Evolutionary conservation across 805 yeast genomes (phyloP).

Genomic region (Candida verbasci): DNA sequence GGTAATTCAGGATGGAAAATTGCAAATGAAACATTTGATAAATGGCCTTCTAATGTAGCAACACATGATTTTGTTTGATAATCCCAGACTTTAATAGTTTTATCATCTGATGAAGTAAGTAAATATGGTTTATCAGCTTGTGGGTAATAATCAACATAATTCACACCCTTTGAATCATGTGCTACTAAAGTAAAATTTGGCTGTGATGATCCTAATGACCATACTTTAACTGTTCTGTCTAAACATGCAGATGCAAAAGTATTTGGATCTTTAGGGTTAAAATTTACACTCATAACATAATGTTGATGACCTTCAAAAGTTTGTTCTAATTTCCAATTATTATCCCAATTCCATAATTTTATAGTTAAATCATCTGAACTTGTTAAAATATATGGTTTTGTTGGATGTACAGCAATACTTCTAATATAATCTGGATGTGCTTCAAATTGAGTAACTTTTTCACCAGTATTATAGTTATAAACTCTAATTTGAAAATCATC

Average conservation of each 20-base stretch:
- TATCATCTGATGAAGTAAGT: slow-evolving; percentile 87
- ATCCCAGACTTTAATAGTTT: slow-evolving; percentile 88
- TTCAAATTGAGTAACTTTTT: slow-evolving; percentile 90
- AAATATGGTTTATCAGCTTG: slow-evolving; percentile 96
- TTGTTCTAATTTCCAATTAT: slow-evolving; percentile 85
- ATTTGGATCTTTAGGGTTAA: slow-evolving; percentile 96
- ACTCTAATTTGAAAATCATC: slow-evolving; percentile 95
- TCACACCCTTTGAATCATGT: slow-evolving; percentile 90
- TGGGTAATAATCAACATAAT: slow-evolving; percentile 95
- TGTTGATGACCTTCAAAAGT: slow-evolving; percentile 94
- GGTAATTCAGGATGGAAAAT: slow-evolving; percentile 98
- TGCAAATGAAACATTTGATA: slow-evolving; percentile 93
- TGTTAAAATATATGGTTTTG: slow-evolving; percentile 83
- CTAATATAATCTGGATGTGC: slow-evolving; percentile 98
- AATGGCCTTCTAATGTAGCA: slow-evolving; percentile 90
- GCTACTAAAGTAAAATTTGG: slow-evolving; percentile 92
- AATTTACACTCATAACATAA: slow-evolving; percentile 89
- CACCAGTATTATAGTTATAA: slow-evolving; percentile 92
- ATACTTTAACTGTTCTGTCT: slow-evolving; percentile 93
- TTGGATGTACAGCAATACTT: slow-evolving; percentile 89
- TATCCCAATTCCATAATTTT: slow-evolving; percentile 97
- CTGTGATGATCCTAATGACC: slow-evolving; percentile 84
- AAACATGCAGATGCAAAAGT: slow-evolving; percentile 97
- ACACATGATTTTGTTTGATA: slow-evolving; percentile 95
- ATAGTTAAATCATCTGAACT: slow-evolving; percentile 90